A percentile compares a stretch with the other conserved stretches of the same genome.
phyloP scores from a whole-genome alignment of 1,284 basidiomycete genomes.

The Sporisorium exsertum region DNA sequence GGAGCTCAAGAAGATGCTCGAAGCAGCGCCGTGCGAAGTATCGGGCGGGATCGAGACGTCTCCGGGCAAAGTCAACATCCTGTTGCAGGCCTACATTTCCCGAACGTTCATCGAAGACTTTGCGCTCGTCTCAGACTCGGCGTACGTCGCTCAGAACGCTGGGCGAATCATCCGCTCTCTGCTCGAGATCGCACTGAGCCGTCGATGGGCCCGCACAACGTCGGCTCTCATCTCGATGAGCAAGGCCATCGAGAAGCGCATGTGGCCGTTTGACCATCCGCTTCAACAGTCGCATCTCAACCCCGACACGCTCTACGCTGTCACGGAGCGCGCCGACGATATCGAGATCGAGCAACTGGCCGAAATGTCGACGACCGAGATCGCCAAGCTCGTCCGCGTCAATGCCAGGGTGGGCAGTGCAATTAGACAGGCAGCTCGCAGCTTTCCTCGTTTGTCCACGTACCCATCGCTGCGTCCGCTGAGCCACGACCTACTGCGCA shows the following conservation, averaged over 20 bases:
- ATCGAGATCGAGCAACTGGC: slow-evolving; percentile 83
- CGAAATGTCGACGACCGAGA: slow-evolving; percentile 78
- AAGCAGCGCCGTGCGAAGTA: slow-evolving; percentile 71
- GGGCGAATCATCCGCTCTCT: slow-evolving; percentile 93
- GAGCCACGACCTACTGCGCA: slow-evolving; percentile 83
- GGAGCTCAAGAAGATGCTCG: slow-evolving; percentile 82
- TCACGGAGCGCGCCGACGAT: slow-evolving; percentile 87
- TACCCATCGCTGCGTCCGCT: slow-evolving; percentile 78
- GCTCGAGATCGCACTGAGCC: slow-evolving; percentile 91
- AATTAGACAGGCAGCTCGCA: slow-evolving; percentile 82
- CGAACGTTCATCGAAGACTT: slow-evolving; percentile 87
- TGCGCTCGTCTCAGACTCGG: slow-evolving; percentile 93
- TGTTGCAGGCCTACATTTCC: slow-evolving; percentile 92
- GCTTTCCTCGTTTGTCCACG: slow-evolving; percentile 84
- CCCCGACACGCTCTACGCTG: slow-evolving; percentile 78
- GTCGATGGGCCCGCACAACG: slow-evolving; percentile 87
- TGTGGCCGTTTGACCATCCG: slow-evolving; percentile 97
- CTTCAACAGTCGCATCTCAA: slow-evolving; percentile 77
- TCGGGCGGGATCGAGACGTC: slow-evolving; percentile 82
- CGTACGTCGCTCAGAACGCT: slow-evolving; percentile 84
- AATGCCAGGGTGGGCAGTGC: slow-evolving; percentile 87
- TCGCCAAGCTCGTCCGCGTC: slow-evolving; percentile 86
- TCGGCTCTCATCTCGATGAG: slow-evolving; percentile 88
- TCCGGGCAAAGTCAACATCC: slow-evolving; percentile 92
- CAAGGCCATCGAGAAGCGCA: slow-evolving; percentile 78